Evolutionary conservation across 176 grass and related monocot species (phyloP).

Genomic region (Miscanthus lutarioriparius): DNA sequence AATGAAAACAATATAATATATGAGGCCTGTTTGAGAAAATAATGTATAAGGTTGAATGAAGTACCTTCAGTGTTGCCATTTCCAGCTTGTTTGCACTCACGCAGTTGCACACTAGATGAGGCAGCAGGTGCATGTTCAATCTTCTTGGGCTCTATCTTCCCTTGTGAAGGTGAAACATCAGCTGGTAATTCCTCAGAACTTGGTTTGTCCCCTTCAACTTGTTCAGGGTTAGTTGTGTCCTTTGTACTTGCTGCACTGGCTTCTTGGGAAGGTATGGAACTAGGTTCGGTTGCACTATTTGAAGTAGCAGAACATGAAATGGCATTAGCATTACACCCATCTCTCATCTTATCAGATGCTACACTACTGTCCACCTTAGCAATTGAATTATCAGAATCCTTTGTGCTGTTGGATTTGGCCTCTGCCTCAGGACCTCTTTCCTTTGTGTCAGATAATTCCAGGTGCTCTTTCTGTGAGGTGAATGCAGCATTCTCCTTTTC

Average conservation of each 20-base stretch:
- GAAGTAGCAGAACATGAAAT: conserved; percentile 1
- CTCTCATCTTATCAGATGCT: conserved; percentile 40
- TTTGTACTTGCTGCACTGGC: conserved; percentile 16
- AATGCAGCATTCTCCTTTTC: conserved; percentile 25
- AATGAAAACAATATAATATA: not conserved
- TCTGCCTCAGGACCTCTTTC: conserved; percentile 1
- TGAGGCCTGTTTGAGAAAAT: not conserved
- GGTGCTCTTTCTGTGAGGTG: conserved; percentile 11
- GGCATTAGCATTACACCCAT: conserved; percentile 14
- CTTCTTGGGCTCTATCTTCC: conserved; percentile 25
- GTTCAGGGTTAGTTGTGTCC: not conserved
- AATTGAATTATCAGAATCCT: conserved; percentile 31
- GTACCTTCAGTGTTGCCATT: conserved; percentile 38
- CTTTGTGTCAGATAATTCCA: conserved; percentile 26
- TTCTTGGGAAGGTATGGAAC: conserved; percentile 32
- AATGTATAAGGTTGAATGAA: conserved; percentile 10
- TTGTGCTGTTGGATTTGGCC: not conserved
- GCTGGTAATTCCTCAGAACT: conserved; percentile 12
- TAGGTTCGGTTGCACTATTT: conserved; percentile 32
- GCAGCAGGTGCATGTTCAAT: conserved; percentile 9
- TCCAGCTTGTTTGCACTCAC: conserved; percentile 27
- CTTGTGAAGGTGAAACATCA: conserved; percentile 21
- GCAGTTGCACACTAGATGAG: conserved; percentile 18
- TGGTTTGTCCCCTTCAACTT: not conserved
- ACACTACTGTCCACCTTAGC: conserved; percentile 2